Percentiles rank a stretch among this genome's conserved stretches.
Evolutionary conservation across 2,329 filamentous ascomycete genomes (phyloP).

Genomic region (Coniochaeta sp.): DNA sequence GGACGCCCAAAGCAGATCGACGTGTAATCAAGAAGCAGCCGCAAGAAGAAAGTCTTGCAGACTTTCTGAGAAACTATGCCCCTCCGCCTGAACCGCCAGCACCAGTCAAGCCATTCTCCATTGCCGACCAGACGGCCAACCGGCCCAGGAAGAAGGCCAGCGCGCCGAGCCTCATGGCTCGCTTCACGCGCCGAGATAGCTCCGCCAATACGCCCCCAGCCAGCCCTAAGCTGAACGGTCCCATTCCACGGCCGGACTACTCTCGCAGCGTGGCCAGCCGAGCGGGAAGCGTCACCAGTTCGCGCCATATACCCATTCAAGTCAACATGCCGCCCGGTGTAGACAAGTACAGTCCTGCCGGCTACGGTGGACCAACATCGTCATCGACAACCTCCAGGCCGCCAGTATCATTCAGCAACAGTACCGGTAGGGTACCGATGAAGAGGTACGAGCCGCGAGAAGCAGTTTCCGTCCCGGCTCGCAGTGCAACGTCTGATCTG

Average conservation of each 20-base stretch:
- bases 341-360: slow-evolving; percentile 27
- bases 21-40: slow-evolving; percentile 21
- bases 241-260: slow-evolving; percentile 22
- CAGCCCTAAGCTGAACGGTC: slow-evolving; percentile 17
- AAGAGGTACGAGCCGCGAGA: slow-evolving; percentile 53
- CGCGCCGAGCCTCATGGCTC: slow-evolving; percentile 52
- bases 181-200: slow-evolving; percentile 39
- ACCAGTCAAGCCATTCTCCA: slow-evolving; percentile 23
- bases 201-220: slow-evolving; percentile 17
- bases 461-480: slow-evolving; percentile 27
- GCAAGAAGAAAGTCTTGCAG: slow-evolving; percentile 61
- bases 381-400: slow-evolving; percentile 5
- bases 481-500: slow-evolving; percentile 53
- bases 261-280: neutral
- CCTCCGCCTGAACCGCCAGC: slow-evolving; percentile 46
- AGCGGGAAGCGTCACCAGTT: slow-evolving; percentile 15
- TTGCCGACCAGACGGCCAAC: slow-evolving; percentile 21
- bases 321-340: slow-evolving; percentile 37
- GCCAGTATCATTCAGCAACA: neutral
- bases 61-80: slow-evolving; percentile 64
- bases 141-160: slow-evolving; percentile 57
- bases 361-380: slow-evolving; percentile 7
- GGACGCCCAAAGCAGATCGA: slow-evolving; percentile 31
- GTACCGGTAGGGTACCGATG: slow-evolving; percentile 36
- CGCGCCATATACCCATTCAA: slow-evolving; percentile 46